These are phyloP conservation scores for Cryphonectria naterciae DNA, from an alignment of 2,329 filamentous ascomycete species.

Conservation along the genomic window DNA sequence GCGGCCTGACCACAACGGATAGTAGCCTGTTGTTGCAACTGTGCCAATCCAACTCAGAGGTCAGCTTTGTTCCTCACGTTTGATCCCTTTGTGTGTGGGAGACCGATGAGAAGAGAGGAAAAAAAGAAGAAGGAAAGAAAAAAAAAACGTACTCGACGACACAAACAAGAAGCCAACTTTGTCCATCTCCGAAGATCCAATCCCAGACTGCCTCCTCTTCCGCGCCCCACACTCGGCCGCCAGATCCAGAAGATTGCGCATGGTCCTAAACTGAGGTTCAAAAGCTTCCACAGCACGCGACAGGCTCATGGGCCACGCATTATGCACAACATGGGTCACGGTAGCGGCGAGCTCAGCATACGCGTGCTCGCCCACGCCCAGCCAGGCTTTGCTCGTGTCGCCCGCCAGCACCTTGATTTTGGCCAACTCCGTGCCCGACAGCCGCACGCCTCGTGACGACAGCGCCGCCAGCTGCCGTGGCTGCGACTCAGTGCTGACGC, in stretches of 20 bases:
- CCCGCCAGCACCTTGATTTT: constrained; percentile 48
- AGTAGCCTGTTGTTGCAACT: constrained; percentile 33
- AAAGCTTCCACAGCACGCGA: constrained; percentile 44
- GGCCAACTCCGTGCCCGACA: constrained; percentile 14
- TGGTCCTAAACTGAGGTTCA: constrained; percentile 47
- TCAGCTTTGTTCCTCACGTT: neutral
- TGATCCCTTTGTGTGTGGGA: neutral
- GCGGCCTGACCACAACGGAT: constrained; percentile 28
- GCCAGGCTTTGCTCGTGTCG: constrained; percentile 44
- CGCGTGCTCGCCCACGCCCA: constrained; percentile 45
- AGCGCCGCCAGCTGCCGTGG: constrained; percentile 41
- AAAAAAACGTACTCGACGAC: constrained; percentile 39
- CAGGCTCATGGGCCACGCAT: constrained; percentile 55
- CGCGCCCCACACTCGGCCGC: constrained; percentile 32
- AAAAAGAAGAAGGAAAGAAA: neutral
- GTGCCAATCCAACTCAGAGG: neutral
- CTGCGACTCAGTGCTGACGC: constrained; percentile 32
- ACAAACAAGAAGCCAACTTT: constrained; percentile 45
- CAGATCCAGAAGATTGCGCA: constrained; percentile 53
- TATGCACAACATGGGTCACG: constrained; percentile 57
- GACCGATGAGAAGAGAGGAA: neutral
- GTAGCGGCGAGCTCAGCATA: constrained; percentile 43
- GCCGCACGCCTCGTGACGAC: constrained; percentile 19
- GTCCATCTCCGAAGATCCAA: neutral
- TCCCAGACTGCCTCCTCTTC: neutral